These are phyloP conservation scores for Patellaria atrata DNA, from an alignment of 495 filamentous ascomycete genomes.

Conservation along the genomic window DNA sequence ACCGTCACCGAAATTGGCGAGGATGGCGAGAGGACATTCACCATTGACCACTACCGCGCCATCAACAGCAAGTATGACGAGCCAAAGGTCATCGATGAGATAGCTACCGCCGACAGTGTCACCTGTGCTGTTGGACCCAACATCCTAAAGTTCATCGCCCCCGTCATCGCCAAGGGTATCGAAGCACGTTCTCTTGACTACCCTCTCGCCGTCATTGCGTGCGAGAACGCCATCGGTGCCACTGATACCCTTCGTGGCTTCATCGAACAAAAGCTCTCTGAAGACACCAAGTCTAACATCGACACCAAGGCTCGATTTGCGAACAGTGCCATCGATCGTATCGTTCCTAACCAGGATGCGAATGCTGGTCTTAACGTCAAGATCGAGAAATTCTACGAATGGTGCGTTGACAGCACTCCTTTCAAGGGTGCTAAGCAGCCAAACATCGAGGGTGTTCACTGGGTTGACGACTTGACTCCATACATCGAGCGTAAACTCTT, in stretches of 20 bases:
- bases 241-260: slow-evolving; percentile 69
- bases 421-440: slow-evolving; percentile 54
- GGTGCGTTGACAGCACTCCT: slow-evolving; percentile 80
- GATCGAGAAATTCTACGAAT: slow-evolving; percentile 97
- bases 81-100: slow-evolving; percentile 65
- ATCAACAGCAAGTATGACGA: slow-evolving; percentile 85
- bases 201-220: slow-evolving; percentile 85
- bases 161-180: slow-evolving; percentile 83
- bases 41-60: slow-evolving; percentile 84
- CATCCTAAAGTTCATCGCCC: slow-evolving; percentile 90
- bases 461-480: slow-evolving; percentile 78
- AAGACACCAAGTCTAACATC: slow-evolving; percentile 28
- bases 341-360: slow-evolving; percentile 76
- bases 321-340: slow-evolving; percentile 96
- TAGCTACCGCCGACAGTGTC: slow-evolving; percentile 72
- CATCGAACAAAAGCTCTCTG: slow-evolving; percentile 50
- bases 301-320: slow-evolving; percentile 48
- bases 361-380: slow-evolving; percentile 74
- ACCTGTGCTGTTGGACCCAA: slow-evolving; percentile 95
- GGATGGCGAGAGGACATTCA: slow-evolving; percentile 65
- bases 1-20: slow-evolving; percentile 84
- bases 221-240: slow-evolving; percentile 90
- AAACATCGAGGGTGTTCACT: slow-evolving; percentile 73
- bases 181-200: slow-evolving; percentile 52
- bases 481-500: slow-evolving; percentile 99